Percentiles rank a stretch among this genome's conserved stretches.
Evolutionary conservation across 148 eudicot genomes (phyloP).

Genomic region (Nyssa sinensis): DNA sequence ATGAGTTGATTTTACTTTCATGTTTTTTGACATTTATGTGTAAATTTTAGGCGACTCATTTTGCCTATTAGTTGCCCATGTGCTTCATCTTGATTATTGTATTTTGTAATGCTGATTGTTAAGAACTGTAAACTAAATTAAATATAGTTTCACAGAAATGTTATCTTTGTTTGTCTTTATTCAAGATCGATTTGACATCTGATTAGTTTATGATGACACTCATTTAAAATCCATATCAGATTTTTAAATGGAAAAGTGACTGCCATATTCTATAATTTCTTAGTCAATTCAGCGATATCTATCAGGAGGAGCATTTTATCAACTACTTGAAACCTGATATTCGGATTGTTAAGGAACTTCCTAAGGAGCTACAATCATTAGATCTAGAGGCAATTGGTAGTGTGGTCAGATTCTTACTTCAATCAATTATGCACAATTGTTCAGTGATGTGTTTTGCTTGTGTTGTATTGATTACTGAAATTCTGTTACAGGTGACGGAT

Average conservation of each 20-base stretch:
- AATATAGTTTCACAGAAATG: neutral
- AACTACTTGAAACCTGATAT: conserved; percentile 90
- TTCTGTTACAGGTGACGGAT: conserved; percentile 68
- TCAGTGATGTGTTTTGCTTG: neutral
- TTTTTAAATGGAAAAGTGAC: conserved; percentile 53
- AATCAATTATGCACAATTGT: conserved; percentile 12
- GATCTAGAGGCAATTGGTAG: conserved; percentile 95
- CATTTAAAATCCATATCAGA: conserved; percentile 23
- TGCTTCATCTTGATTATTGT: too few species aligned
- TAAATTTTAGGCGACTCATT: too few species aligned
- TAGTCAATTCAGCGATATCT: conserved; percentile 99
- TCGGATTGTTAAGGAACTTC: conserved; percentile 80
- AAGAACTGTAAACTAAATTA: neutral
- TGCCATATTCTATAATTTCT: conserved; percentile 54
- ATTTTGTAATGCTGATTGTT: too few species aligned
- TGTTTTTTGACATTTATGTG: too few species aligned
- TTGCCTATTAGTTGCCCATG: too few species aligned
- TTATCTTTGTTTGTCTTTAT: neutral
- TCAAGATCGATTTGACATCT: neutral
- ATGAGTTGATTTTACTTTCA: too few species aligned
- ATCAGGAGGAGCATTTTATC: conserved; percentile 95
- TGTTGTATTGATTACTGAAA: conserved; percentile 13
- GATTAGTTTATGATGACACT: conserved; percentile 9
- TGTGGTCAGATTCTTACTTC: conserved; percentile 60
- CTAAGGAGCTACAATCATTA: conserved; percentile 69